Evolutionary conservation across 805 yeast species (phyloP).

Genomic region (Spathaspora sp.): DNA sequence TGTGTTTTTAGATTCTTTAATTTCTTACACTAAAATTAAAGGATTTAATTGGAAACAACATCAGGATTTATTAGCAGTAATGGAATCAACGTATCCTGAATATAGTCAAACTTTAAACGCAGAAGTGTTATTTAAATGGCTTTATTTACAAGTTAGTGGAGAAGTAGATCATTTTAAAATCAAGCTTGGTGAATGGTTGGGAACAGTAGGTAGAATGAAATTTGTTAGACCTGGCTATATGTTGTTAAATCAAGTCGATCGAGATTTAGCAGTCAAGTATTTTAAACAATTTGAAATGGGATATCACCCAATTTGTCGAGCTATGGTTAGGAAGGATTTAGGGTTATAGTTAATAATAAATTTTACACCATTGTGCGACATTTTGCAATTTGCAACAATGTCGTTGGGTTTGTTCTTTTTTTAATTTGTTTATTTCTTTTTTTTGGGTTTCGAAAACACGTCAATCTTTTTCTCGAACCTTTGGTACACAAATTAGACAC

Average conservation of each 20-base stretch:
- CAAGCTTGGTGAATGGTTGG: slow-evolving; percentile 75
- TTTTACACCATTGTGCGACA: no score
- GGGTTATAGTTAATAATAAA: slow-evolving; percentile 26
- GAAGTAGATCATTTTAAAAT: slow-evolving; percentile 43
- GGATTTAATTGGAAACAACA: slow-evolving; percentile 35
- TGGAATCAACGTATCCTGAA: slow-evolving; percentile 31
- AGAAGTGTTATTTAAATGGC: slow-evolving; percentile 80
- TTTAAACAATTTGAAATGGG: slow-evolving; percentile 54
- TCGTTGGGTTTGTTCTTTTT: neutral
- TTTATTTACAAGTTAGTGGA: slow-evolving; percentile 59
- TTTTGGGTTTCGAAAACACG: neutral
- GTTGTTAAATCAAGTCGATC: slow-evolving; percentile 60
- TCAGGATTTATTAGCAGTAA: slow-evolving; percentile 28
- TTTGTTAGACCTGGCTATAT: slow-evolving; percentile 85
- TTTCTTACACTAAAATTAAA: slow-evolving; percentile 42
- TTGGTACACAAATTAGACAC: neutral
- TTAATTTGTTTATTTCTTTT: neutral
- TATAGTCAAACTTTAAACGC: slow-evolving; percentile 63
- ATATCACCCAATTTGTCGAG: slow-evolving; percentile 83
- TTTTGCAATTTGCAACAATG: no score
- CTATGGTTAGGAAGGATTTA: slow-evolving; percentile 81
- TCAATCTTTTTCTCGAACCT: neutral
- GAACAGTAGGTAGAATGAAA: slow-evolving; percentile 92
- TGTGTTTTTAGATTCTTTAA: slow-evolving; percentile 70
- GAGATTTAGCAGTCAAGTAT: slow-evolving; percentile 59